Percentiles rank a stretch among this genome's conserved stretches.
Conservation (phyloP, 1,284 basidiomycete species). For the Trichosporon asahii region DNA sequence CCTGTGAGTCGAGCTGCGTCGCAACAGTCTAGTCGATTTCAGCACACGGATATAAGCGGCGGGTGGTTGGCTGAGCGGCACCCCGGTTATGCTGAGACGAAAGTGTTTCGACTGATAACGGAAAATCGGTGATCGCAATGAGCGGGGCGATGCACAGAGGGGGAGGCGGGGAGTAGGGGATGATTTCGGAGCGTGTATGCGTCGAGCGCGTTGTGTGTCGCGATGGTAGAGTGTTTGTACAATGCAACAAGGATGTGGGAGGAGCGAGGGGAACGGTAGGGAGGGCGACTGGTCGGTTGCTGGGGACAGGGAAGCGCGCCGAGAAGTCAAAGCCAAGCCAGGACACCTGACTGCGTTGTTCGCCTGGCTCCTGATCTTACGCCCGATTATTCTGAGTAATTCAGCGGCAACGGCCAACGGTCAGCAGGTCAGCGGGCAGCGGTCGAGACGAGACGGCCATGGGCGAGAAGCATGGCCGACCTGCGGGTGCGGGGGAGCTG, state of each 20-base stretch:
- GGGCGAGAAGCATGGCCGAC: neutral
- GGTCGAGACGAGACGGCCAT: neutral
- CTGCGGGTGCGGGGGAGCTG: neutral
- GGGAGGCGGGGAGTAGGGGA: neutral
- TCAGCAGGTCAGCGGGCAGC: neutral
- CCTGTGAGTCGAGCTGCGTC: neutral
- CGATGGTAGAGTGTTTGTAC: neutral
- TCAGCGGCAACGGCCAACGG: neutral
- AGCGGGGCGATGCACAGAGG: neutral
- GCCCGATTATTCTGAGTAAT: neutral
- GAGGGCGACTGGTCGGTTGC: conserved; percentile 1
- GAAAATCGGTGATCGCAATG: neutral
- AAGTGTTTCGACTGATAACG: neutral
- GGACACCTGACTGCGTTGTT: neutral
- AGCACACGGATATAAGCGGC: neutral
- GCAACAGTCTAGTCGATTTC: neutral
- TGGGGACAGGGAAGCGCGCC: neutral
- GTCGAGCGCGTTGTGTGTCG: neutral
- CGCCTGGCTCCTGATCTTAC: neutral
- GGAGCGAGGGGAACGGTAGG: neutral
- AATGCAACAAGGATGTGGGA: neutral
- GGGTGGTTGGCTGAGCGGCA: neutral
- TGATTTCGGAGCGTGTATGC: neutral
- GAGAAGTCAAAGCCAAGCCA: conserved; percentile 1
- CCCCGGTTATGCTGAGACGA: neutral